Base-by-base conservation (phyloP, 1,284 basidiomycete genomes). In the Puccinia coronata region DNA sequence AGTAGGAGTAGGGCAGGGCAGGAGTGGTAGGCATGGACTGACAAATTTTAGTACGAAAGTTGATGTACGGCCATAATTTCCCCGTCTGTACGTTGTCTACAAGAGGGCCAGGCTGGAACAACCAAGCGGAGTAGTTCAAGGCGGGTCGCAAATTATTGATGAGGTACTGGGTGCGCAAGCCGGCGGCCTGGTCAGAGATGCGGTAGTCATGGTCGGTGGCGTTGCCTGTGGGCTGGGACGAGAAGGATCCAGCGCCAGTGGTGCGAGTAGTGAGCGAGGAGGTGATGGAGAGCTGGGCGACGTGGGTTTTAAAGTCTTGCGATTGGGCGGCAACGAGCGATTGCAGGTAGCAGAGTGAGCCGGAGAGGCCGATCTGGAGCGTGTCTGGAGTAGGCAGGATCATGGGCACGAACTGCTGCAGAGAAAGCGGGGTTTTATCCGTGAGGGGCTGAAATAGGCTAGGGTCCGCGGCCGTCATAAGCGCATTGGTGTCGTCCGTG, bases 41-140 rank as follows among this genome's bases (percentile, higher is more conserved):
- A 78, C 76, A 53, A 1, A 51, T 55, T 47, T 78, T 78, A 41
- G 76, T 78, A 11, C 61, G 57, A 57, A 78, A 78, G 34, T 57
- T 55, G n/a, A 78, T 55, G n/a, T 78, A 70, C 41, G 76, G 76
- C 76, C 76, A 78, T 23, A 78, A 39, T 55, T n/a, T 78, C 20
- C 76, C 76, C 5, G 65, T 78, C n/a, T 34, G 76, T 55, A 67
- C 51, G 36, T 78, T 78, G 47, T 69, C 49, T 11, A 70, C 49
- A 5, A 41, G 1, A 4, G 25, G 28, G 23, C 23, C 39, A 9
- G 61, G 76, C 36, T 69, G 63, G 41, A 78, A 78, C 1, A 69
- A 39, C 85, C 85, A 86, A 25, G 84, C 83, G 0, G 86, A 84
- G 80, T 86, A 86, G 75, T 86, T 86, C 39, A 82, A 83, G 12